phyloP scores from a whole-genome alignment of 495 filamentous ascomycete genomes.

The Hamigera avellanea region DNA sequence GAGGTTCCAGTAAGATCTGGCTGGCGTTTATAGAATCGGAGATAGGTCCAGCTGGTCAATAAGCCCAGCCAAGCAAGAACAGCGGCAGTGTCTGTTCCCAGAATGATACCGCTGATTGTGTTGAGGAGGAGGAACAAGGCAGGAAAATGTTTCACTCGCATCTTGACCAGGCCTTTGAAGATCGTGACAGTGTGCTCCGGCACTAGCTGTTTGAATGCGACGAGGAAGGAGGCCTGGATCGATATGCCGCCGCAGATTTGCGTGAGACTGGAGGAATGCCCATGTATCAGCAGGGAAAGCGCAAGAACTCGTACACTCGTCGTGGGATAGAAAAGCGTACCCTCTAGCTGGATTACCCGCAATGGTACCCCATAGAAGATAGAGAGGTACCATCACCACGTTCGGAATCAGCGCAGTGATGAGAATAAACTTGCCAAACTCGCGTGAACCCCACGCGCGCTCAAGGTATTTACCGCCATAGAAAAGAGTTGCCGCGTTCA shows the following conservation, averaged over 20 bases:
- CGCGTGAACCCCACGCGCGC: conserved; percentile 86
- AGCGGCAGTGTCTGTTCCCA: conserved; percentile 77
- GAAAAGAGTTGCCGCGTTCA: conserved; percentile 74
- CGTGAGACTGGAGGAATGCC: conserved; percentile 41
- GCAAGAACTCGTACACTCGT: conserved; percentile 16
- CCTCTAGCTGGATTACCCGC: conserved; percentile 53
- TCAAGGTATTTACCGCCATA: conserved; percentile 94
- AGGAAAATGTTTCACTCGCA: conserved; percentile 90
- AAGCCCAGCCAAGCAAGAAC: conserved; percentile 74
- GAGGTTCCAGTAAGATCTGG: conserved; percentile 43
- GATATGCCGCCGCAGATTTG: conserved; percentile 81
- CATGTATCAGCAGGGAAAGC: conserved; percentile 11
- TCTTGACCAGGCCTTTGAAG: conserved; percentile 73
- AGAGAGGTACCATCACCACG: conserved; percentile 55
- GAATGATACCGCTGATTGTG: conserved; percentile 60
- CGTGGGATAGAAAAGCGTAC: conserved; percentile 39
- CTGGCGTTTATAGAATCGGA: conserved; percentile 90
- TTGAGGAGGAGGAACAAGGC: conserved; percentile 77
- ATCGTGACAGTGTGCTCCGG: conserved; percentile 96
- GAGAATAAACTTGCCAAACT: conserved; percentile 85
- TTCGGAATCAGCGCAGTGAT: conserved; percentile 73
- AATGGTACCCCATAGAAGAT: conserved; percentile 60
- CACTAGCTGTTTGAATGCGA: conserved; percentile 96
- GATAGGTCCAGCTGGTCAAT: conserved; percentile 85
- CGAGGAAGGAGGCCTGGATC: conserved; percentile 86